Base-by-base conservation (phyloP, 495 filamentous ascomycete species). In the Aspergillus saccharolyticus region DNA sequence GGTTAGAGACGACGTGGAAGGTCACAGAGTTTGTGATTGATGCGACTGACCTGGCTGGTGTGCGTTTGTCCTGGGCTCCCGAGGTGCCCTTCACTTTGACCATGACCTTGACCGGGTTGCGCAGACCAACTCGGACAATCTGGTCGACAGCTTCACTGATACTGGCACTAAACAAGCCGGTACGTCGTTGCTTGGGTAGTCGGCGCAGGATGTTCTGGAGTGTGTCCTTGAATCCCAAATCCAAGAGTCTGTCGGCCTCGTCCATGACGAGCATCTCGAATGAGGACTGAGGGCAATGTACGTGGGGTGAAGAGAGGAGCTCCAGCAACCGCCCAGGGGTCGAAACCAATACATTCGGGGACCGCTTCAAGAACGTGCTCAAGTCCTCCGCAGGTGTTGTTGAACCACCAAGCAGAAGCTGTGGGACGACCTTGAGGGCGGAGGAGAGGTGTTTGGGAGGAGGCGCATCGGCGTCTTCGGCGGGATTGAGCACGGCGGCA, bases 151-250 rank as follows among this genome's bases (percentile, higher is more conserved):
- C 94, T 63, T 98, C 95, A 63, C 85, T 90, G 12, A 98, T 86
- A 63, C 86, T 91, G 16, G 94, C 94, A 66, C 89, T 94, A 78
- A 97, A 98, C 9, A 98, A 75, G 0, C 94, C 94, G 0, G 95
- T 98, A 16, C 94, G 80, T 39, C 94, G 78, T 66, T 98, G 95
- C 66, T 97, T 98, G 2, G 94, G 95, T 14, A 98, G 74, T 10
- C 88, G 81, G 12, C 83, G 79, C 28, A 97, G 74, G 53, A 98
- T 98, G 49, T 83, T 88, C 52, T 90, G 89, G 4, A 98, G 74
- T 60, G 94, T 89, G 8, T 93, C 85, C 65, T 91, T 91, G 75
- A 98, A 97, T 9, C 95, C 95, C n/a, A 97, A 78, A 70, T 98
- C 95, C 8, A 98, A 75, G 21, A 98, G 74, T 53, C 95, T 76